A percentile compares a stretch with the other conserved stretches of the same genome.
These are phyloP conservation scores for Brachypodium distachyon DNA, from an alignment of 202 grass and related monocot species.

Conservation along the genomic window DNA sequence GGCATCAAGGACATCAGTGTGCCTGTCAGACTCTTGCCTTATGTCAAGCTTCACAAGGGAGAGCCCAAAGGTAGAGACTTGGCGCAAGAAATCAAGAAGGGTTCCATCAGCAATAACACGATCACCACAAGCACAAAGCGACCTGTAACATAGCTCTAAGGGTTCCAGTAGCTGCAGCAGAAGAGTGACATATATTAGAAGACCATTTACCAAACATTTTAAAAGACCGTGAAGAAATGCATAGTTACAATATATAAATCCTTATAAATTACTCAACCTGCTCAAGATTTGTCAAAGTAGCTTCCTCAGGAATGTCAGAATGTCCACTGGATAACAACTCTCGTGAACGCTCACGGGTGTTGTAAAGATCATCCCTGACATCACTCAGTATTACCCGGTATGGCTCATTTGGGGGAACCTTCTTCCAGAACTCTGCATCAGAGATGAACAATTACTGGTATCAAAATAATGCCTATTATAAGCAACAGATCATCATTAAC, in stretches of 20 bases:
- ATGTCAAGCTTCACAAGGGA: constrained; percentile 98
- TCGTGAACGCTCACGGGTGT: constrained; percentile 69
- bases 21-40: constrained; percentile 92
- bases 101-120: constrained; percentile 84
- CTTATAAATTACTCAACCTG: constrained; percentile 35
- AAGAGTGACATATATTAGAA: not conserved
- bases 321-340: constrained; percentile 83
- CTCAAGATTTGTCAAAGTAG: constrained; percentile 60
- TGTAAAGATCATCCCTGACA: constrained; percentile 92
- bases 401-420: constrained; percentile 80
- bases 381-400: constrained; percentile 87
- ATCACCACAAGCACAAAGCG: constrained; percentile 80
- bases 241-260: not conserved
- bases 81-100: constrained; percentile 95
- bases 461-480: not conserved
- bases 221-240: not conserved
- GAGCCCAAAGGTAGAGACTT: constrained; percentile 96
- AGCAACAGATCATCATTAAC: not conserved
- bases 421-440: constrained; percentile 88
- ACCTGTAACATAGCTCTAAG: constrained; percentile 87
- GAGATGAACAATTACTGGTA: constrained; percentile 13
- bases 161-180: constrained; percentile 82
- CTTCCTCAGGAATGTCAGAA: constrained; percentile 79
- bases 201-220: not conserved
- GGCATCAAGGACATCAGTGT: constrained; percentile 85